Percentiles rank a stretch among this genome's conserved stretches.
Conservation (phyloP, 257 asterid species). For the Jacaranda copaia region DNA sequence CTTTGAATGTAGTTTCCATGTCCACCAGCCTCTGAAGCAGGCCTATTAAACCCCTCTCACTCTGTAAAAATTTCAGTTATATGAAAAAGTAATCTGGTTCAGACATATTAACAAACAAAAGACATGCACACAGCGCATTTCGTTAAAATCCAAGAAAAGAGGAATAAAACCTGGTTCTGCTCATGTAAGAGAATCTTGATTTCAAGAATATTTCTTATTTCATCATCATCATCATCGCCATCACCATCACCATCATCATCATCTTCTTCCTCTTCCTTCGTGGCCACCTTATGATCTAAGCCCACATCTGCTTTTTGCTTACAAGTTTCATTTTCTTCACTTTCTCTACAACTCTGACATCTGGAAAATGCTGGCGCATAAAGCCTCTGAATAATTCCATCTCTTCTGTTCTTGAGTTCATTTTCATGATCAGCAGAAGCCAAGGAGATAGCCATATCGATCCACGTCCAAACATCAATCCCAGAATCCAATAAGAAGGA, state of each 20-base stretch:
- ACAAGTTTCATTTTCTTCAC: constrained; percentile 1
- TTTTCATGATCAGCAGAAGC: constrained; percentile 52
- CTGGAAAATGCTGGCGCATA: constrained; percentile 35
- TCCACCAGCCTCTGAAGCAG: constrained; percentile 57
- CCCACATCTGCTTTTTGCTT: constrained; percentile 11
- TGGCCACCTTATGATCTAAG: not conserved
- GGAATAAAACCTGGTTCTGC: constrained; percentile 49
- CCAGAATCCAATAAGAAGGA: constrained; percentile 55
- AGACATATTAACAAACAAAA: not conserved
- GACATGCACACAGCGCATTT: not conserved
- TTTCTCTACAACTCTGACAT: constrained; percentile 36
- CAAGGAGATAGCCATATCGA: constrained; percentile 55
- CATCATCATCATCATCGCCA: constrained; percentile 30
- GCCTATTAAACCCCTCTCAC: constrained; percentile 45
- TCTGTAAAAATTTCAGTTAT: constrained; percentile 35
- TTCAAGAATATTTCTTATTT: constrained; percentile 41
- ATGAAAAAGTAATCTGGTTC: not conserved
- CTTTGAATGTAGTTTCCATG: constrained; percentile 55
- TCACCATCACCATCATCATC: constrained; percentile 30
- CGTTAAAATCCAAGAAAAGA: not conserved
- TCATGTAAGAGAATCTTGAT: constrained; percentile 53
- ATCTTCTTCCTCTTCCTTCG: constrained; percentile 9
- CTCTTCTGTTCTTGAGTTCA: constrained; percentile 53
- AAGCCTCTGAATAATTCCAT: constrained; percentile 57
- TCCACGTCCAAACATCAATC: constrained; percentile 58